Base-by-base conservation (phyloP, 2,329 filamentous ascomycete species). In the Cercospora sp. region DNA sequence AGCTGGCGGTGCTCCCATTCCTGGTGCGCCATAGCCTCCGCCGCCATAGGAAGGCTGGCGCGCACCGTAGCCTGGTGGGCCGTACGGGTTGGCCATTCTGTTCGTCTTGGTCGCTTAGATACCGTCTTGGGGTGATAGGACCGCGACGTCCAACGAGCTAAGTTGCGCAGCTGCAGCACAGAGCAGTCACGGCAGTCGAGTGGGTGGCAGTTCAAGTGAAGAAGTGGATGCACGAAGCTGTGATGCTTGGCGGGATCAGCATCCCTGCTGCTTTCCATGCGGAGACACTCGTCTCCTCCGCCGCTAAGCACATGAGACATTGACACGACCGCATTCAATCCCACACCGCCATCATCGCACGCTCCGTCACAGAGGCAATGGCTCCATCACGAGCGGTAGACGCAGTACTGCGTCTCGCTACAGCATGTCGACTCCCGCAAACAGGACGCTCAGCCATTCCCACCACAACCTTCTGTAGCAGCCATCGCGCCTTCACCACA, bases 1-100 rank as follows among this genome's bases (percentile, higher is more conserved):
- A 78, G 93, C 93, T 74, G 93, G 92, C 75, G 91, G 91, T 75
- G 90, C 88, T 72, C 87, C 90, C 87, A 93, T 90, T 68, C 89
- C 89, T 66, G 90, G 90, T 10, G 68, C 64, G 45, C 28, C 36
- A 60, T 60, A 58, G 12, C 67, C 65, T 59, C 62, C 31, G 82
- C 90, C 96, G 73, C 88, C 87, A 63, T 91, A 91, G 76, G 91
- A 90, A 67, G 87, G 71, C 36, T 67, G 86, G 12, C 66, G 63
- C 39, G 57, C 66, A 75, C 90, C 91, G 83, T 93, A 96, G 71
- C 86, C 83, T 77, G 81, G 79, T 70, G 79, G 80, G 68, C 70
- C 76, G 67, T 77, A 77, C 66, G 77, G 76, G 73, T 76, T 78
- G 57, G 77, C 76, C 77, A 79, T 79, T 42, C 6, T 26, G 33